A percentile compares a stretch with the other conserved stretches of the same genome.
phyloP scores from a whole-genome alignment of 2,329 filamentous ascomycete genomes.

The Capronia epimyces region DNA sequence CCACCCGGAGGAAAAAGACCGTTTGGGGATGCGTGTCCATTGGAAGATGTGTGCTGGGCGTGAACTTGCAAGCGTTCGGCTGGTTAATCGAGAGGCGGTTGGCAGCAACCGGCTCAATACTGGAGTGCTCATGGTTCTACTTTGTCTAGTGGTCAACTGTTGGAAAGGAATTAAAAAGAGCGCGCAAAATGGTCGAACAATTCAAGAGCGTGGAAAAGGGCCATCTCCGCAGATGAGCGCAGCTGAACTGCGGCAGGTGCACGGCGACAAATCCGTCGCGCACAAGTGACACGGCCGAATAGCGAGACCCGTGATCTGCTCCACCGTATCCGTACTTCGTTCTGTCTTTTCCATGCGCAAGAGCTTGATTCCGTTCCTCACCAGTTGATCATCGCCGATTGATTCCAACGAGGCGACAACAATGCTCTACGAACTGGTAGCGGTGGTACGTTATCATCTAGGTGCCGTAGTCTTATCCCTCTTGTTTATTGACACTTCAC shows the following conservation, averaged over 20 bases:
- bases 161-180: not conserved
- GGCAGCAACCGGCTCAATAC: slow-evolving; percentile 13
- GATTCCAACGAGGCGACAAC: slow-evolving; percentile 18
- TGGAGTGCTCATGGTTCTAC: slow-evolving; percentile 14
- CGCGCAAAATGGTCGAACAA: not conserved
- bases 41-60: slow-evolving; percentile 5
- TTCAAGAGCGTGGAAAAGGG: not conserved
- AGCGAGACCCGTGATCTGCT: not conserved
- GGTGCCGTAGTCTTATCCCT: not conserved
- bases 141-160: not conserved
- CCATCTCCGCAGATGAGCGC: not conserved
- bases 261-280: slow-evolving; percentile 9
- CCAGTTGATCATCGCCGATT: not conserved
- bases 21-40: slow-evolving; percentile 4
- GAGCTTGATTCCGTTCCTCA: not conserved
- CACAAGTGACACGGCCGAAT: not conserved
- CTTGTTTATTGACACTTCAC: slow-evolving; percentile 23
- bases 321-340: not conserved
- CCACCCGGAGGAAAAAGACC: slow-evolving; percentile 18
- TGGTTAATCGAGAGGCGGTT: slow-evolving; percentile 10
- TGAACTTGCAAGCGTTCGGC: slow-evolving; percentile 4
- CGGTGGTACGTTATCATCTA: slow-evolving; percentile 61
- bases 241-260: not conserved
- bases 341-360: not conserved
- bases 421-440: slow-evolving; percentile 98